Evolutionary conservation across 2,329 filamentous ascomycete species (phyloP), one percentile per base, ranked within the genome.

Genomic region (Colletotrichum orbiculare): DNA sequence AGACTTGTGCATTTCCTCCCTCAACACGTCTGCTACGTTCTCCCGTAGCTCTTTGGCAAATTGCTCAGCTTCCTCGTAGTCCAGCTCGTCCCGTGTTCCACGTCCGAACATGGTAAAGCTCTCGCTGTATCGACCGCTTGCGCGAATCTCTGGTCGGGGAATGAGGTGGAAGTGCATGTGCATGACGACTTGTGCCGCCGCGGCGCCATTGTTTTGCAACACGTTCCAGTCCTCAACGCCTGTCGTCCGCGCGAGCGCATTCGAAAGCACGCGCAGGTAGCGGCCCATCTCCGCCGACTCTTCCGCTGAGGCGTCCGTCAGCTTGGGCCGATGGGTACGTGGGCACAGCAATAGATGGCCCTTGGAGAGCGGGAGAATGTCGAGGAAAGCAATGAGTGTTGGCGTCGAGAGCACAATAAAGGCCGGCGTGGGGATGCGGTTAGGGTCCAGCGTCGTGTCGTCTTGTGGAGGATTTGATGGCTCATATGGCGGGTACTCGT

Each of bases 121-220:
- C 81, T 86, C 83, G 64, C 85, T 86, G 70, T 79, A 80, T 50
- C 79, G 75, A 7, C 81, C 83, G 69, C 81, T 84, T 50, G 80
- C 85, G 69, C 81, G 82, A 63, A 85, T 86, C 78, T 91, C 88
- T 0, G 94, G 94, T 42, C 95, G 82, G 0, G 95, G 95, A 39
- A 99, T 96, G 56, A 98, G 86, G 72, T 99, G 96, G 76, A 96
- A 98, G 77, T 99, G 95, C 53, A 96, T 90, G 77, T 98, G 95
- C 25, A 91, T 91, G 2, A 98, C 94, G 13, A 97, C 93, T 79
- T 98, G 95, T 2, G 94, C 94, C 2, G 95, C 95, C 38, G 93
- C 88, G 4, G 89, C 89, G 13, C 95, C 93, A 71, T 97, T 98
- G 76, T 98, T 98, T 81, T 98, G 95, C 60, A 98, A 93, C 37